phyloP scores from a whole-genome alignment of 139 green algal genomes.

The Chlorokybus atmophyticus region DNA sequence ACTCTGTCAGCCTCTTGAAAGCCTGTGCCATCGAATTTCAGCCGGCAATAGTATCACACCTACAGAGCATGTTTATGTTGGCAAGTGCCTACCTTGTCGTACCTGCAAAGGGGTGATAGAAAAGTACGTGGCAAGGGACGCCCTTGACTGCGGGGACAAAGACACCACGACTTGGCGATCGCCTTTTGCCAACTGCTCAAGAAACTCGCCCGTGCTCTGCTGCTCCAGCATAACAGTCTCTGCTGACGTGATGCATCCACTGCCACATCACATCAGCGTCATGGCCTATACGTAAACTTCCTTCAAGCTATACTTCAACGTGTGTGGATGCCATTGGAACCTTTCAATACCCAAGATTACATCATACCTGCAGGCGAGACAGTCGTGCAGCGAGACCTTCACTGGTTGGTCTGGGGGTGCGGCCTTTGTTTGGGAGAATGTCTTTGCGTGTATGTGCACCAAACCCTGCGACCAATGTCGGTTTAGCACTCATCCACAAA shows the following conservation, averaged over 20 bases:
- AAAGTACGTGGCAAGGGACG: constrained; percentile 51
- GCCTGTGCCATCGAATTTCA: too few species aligned
- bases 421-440: background rate
- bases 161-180: constrained; percentile 62
- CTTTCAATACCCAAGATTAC: too few species aligned
- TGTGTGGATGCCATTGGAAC: too few species aligned
- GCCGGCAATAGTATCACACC: too few species aligned
- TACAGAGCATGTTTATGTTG: too few species aligned
- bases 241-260: constrained; percentile 86
- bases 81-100: too few species aligned
- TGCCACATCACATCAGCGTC: constrained; percentile 24
- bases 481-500: too few species aligned
- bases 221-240: constrained; percentile 90
- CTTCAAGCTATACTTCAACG: too few species aligned
- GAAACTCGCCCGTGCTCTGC: constrained; percentile 66
- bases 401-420: constrained; percentile 36
- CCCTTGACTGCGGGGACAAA: constrained; percentile 62
- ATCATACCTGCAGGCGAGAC: constrained; percentile 76
- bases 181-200: constrained; percentile 27
- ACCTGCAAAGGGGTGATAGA: constrained; percentile 22
- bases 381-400: constrained; percentile 89
- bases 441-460: background rate
- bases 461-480: background rate
- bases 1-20: constrained; percentile 29
- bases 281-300: too few species aligned